A percentile compares a stretch with the other conserved stretches of the same genome.
These are phyloP conservation scores for Dillenia suffruticosa DNA, from an alignment of 164 flowering plant genomes.

Conservation along the genomic window DNA sequence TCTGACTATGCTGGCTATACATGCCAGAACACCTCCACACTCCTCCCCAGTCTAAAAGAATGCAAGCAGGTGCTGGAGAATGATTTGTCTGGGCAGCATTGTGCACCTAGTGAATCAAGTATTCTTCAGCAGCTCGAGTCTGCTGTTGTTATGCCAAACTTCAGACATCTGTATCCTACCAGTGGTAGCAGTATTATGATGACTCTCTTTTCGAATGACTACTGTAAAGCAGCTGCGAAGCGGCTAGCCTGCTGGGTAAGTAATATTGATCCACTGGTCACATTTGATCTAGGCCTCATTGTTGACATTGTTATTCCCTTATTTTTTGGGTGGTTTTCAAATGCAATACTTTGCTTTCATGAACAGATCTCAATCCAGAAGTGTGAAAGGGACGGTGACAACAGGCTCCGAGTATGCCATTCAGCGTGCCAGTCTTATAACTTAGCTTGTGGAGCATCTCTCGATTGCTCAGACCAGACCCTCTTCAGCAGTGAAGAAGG, in stretches of 20 bases:
- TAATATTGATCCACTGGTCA: constrained; percentile 1
- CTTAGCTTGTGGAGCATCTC: constrained; percentile 88
- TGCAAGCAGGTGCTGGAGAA: constrained; percentile 71
- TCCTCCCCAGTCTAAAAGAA: constrained; percentile 68
- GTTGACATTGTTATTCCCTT: background rate
- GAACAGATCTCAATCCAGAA: constrained; percentile 96
- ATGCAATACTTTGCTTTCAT: background rate
- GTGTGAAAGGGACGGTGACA: constrained; percentile 90
- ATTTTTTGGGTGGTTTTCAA: background rate
- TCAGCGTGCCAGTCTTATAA: constrained; percentile 92
- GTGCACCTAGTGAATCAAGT: constrained; percentile 92
- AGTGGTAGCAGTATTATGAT: constrained; percentile 59
- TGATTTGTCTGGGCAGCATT: constrained; percentile 76
- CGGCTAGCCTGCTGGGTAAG: constrained; percentile 98
- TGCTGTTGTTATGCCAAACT: constrained; percentile 92
- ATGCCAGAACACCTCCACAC: constrained; percentile 88
- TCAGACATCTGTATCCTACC: constrained; percentile 71
- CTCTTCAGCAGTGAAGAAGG: constrained; percentile 85
- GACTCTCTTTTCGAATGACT: constrained; percentile 57
- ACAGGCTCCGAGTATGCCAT: constrained; percentile 91
- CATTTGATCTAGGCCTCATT: background rate
- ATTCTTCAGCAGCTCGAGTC: constrained; percentile 93
- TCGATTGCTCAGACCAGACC: constrained; percentile 95
- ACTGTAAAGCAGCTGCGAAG: constrained; percentile 89
- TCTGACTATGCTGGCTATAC: constrained; percentile 99